These are phyloP conservation scores for Hypomyces perniciosus DNA, from an alignment of 2,329 filamentous ascomycete species.

Conservation along the genomic window DNA sequence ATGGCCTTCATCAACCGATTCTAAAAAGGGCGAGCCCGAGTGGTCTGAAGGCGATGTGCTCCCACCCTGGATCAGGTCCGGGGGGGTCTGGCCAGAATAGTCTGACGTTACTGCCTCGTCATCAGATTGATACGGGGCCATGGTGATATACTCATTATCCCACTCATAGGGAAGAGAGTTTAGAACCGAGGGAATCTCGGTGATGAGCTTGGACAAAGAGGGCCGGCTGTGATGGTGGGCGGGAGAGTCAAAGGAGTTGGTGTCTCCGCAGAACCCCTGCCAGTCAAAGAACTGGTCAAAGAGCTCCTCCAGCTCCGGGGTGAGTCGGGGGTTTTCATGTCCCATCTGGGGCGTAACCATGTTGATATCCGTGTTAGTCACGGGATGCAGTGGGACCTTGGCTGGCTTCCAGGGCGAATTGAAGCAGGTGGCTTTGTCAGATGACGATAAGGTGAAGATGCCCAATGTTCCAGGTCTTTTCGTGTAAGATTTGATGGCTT, in stretches of 20 bases:
- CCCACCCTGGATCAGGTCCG: conserved; percentile 32
- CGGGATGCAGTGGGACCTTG: conserved; percentile 38
- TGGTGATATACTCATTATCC: conserved; percentile 32
- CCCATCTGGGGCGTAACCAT: conserved; percentile 33
- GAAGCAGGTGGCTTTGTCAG: conserved; percentile 31
- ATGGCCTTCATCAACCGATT: conserved; percentile 25
- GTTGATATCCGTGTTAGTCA: conserved; percentile 38
- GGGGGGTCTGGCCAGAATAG: conserved; percentile 33
- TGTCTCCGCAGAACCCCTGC: conserved; percentile 28
- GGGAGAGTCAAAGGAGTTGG: conserved; percentile 24
- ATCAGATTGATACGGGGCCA: conserved; percentile 27
- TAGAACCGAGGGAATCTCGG: conserved; percentile 29
- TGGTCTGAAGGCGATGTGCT: conserved; percentile 37
- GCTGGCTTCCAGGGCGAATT: conserved; percentile 30
- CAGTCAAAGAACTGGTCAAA: conserved; percentile 34
- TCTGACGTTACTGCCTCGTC: conserved; percentile 29
- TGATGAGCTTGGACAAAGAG: conserved; percentile 29
- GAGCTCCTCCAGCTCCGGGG: conserved; percentile 32
- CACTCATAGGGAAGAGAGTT: conserved; percentile 28
- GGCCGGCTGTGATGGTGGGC: conserved; percentile 24
- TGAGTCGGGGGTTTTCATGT: conserved; percentile 31
- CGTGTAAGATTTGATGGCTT: conserved; percentile 34
- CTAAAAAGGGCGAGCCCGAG: conserved; percentile 30
- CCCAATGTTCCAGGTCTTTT: conserved; percentile 34
- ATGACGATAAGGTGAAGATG: conserved; percentile 35